These are phyloP conservation scores for Penicillium sp. DNA, from an alignment of 2,329 filamentous ascomycete species.

Conservation along the genomic window DNA sequence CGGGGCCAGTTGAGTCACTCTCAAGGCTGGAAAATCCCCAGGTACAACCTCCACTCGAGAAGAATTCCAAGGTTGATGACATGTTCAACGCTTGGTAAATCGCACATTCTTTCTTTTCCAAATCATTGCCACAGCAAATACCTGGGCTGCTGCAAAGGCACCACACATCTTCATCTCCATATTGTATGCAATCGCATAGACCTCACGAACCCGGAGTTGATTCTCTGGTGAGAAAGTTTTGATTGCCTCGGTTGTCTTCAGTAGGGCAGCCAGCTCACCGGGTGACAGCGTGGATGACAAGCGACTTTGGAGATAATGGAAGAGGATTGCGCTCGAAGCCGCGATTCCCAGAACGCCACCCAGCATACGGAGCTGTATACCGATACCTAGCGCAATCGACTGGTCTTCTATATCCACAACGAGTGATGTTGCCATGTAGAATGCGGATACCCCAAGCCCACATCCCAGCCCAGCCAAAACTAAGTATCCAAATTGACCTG, in stretches of 20 bases:
- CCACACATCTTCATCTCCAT: conserved; percentile 21
- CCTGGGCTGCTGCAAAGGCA: conserved; percentile 14
- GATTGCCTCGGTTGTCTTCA: conserved; percentile 8
- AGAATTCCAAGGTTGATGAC: not conserved
- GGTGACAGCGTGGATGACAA: not conserved
- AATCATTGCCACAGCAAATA: conserved; percentile 14
- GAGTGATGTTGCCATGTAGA: conserved; percentile 19
- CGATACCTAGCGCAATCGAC: conserved; percentile 38
- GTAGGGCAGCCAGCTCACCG: not conserved
- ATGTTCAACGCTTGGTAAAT: not conserved
- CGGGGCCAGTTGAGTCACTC: too few species aligned
- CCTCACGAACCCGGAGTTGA: conserved; percentile 9
- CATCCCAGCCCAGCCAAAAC: conserved; percentile 16
- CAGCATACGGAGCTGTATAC: conserved; percentile 43
- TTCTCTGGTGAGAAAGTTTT: not conserved
- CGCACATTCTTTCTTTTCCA: conserved; percentile 20
- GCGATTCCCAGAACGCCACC: conserved; percentile 43
- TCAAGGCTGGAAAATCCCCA: too few species aligned
- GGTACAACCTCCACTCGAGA: not conserved
- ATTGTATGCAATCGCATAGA: conserved; percentile 21
- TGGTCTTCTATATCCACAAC: conserved; percentile 25
- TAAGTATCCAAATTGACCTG: conserved; percentile 22
- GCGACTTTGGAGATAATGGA: conserved; percentile 16
- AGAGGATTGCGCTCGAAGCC: conserved; percentile 32
- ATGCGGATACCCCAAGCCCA: conserved; percentile 13